phyloP scores from a whole-genome alignment of 2,329 filamentous ascomycete genomes.

The Fusarium liriodendri region DNA sequence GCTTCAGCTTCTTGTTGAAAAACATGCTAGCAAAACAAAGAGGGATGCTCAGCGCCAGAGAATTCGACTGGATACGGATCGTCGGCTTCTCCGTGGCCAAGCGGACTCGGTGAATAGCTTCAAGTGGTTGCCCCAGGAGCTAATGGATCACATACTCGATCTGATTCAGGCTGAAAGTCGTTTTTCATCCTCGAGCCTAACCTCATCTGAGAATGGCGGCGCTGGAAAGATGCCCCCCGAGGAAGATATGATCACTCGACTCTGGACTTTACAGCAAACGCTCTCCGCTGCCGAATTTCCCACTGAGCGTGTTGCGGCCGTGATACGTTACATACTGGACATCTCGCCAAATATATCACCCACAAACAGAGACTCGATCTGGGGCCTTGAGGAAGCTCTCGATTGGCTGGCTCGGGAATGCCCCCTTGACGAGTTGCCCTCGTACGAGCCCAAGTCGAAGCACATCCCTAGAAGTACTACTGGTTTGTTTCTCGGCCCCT shows the following conservation, averaged over 20 bases:
- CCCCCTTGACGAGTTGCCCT: slow-evolving; percentile 73
- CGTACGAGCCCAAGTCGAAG: slow-evolving; percentile 67
- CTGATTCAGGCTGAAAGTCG: slow-evolving; percentile 75
- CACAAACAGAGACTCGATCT: slow-evolving; percentile 73
- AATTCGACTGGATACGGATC: slow-evolving; percentile 84
- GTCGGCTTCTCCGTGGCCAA: slow-evolving; percentile 82
- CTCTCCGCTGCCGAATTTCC: slow-evolving; percentile 77
- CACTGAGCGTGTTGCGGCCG: slow-evolving; percentile 69
- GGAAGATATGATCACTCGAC: slow-evolving; percentile 80
- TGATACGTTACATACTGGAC: slow-evolving; percentile 73
- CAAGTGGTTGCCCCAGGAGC: slow-evolving; percentile 84
- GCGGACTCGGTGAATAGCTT: slow-evolving; percentile 77
- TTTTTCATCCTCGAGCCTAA: slow-evolving; percentile 63
- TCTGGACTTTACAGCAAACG: slow-evolving; percentile 87
- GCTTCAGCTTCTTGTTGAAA: slow-evolving; percentile 88
- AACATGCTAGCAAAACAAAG: slow-evolving; percentile 80
- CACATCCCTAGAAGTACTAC: slow-evolving; percentile 52
- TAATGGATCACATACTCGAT: slow-evolving; percentile 81
- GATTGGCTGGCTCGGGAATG: slow-evolving; percentile 92
- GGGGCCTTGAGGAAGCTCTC: slow-evolving; percentile 88
- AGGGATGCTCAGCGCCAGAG: slow-evolving; percentile 83
- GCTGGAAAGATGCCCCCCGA: slow-evolving; percentile 70
- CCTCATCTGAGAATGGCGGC: slow-evolving; percentile 55
- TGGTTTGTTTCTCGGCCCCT: slow-evolving; percentile 25
- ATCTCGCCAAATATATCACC: slow-evolving; percentile 71